A percentile compares a stretch with the other conserved stretches of the same genome.
Evolutionary conservation across 192 early-diverging fungal species (phyloP).

Genomic region (Dissophora ornata): DNA sequence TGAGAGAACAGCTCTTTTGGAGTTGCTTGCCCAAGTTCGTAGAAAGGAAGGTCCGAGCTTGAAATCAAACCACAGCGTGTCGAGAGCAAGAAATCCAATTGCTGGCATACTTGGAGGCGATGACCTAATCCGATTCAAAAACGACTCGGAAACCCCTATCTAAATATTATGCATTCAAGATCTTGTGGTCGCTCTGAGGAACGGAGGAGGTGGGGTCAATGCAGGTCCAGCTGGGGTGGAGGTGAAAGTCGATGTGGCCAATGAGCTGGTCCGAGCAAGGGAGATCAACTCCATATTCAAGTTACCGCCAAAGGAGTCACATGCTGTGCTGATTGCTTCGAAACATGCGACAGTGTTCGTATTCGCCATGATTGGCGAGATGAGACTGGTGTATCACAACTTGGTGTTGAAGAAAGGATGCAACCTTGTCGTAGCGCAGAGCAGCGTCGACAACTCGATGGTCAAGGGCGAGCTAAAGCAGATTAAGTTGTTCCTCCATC

Average conservation of each 20-base stretch:
- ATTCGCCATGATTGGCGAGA: not conserved
- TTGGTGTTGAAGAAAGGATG: not conserved
- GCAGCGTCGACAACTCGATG: not conserved
- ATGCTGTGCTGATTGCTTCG: not conserved
- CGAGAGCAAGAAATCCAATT: too few species aligned
- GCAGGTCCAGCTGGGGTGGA: conserved; percentile 2
- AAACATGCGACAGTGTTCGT: not conserved
- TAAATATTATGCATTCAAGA: not conserved
- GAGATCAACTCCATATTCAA: not conserved
- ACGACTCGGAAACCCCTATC: not conserved
- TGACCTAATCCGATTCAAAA: not conserved
- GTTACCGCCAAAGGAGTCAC: not conserved
- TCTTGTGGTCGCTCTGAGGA: not conserved
- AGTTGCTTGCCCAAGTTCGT: too few species aligned
- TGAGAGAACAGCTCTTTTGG: too few species aligned
- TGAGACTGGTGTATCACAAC: conserved; percentile 1
- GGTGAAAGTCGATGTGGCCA: not conserved
- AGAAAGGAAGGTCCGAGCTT: too few species aligned
- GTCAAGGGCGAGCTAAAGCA: not conserved
- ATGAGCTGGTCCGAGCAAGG: not conserved
- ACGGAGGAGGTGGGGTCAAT: not conserved
- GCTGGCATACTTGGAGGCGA: too few species aligned
- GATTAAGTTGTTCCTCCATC: too few species aligned
- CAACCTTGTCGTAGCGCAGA: not conserved
- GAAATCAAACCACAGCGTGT: too few species aligned